A percentile compares a stretch with the other conserved stretches of the same genome.
Conservation (phyloP, 1,284 basidiomycete genomes). For the Xerocomus nothofagi region DNA sequence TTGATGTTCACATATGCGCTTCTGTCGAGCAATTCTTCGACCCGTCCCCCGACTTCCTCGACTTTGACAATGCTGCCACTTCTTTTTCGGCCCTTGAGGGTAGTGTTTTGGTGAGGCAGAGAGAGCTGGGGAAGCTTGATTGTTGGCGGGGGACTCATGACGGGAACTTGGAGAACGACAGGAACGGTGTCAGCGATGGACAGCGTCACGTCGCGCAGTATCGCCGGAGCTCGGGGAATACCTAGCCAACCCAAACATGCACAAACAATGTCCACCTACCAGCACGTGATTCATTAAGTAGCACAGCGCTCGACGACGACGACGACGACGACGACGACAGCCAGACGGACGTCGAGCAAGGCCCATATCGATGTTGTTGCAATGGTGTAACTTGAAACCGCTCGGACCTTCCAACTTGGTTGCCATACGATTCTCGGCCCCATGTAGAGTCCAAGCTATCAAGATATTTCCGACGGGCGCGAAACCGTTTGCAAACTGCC, state of each 20-base stretch:
- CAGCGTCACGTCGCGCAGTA: not conserved
- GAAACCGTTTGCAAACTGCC: slow-evolving; percentile 57
- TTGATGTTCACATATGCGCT: slow-evolving; percentile 89
- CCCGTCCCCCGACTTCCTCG: slow-evolving; percentile 78
- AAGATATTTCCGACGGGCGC: slow-evolving; percentile 25
- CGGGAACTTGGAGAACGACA: not conserved
- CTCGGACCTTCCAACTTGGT: slow-evolving; percentile 47
- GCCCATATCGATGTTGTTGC: slow-evolving; percentile 45
- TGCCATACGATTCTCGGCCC: slow-evolving; percentile 23
- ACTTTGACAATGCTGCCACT: slow-evolving; percentile 86
- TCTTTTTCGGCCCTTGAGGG: slow-evolving; percentile 58
- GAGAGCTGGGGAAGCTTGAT: slow-evolving; percentile 52
- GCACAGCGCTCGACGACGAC: not conserved
- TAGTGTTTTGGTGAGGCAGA: slow-evolving; percentile 35
- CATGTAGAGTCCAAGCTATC: slow-evolving; percentile 24
- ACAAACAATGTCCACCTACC: slow-evolving; percentile 13
- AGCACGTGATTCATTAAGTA: slow-evolving; percentile 21
- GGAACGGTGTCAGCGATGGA: not conserved
- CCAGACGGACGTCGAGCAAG: not conserved
- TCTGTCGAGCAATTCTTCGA: slow-evolving; percentile 81
- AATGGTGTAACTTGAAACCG: slow-evolving; percentile 67
- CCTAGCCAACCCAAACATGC: slow-evolving; percentile 12
- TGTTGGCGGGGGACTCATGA: slow-evolving; percentile 48
- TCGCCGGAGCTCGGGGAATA: not conserved
- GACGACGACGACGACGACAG: not conserved